Conservation (phyloP, 208 protist species). For the Trypanosoma vivax region DNA sequence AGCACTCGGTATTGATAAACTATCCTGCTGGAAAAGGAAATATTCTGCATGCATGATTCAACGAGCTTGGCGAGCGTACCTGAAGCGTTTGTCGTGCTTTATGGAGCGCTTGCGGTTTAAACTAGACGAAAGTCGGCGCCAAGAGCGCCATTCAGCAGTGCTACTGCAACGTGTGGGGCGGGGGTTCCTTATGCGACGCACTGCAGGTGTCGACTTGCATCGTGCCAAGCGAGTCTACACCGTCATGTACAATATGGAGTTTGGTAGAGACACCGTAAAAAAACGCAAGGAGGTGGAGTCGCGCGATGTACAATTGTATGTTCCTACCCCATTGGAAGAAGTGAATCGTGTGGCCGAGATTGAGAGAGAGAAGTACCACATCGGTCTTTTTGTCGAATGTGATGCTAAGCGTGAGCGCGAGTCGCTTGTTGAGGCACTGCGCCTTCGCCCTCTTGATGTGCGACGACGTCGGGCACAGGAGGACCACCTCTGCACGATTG, state of each 20-base stretch:
- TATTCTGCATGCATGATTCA: conserved; percentile 51
- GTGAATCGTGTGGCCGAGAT: conserved; percentile 15
- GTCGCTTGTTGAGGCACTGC: conserved; percentile 35
- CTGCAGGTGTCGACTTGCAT: background rate
- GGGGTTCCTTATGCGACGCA: conserved; percentile 21
- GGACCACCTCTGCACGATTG: conserved; percentile 24
- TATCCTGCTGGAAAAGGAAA: conserved; percentile 19
- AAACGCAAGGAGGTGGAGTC: too few species aligned
- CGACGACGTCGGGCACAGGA: conserved; percentile 32
- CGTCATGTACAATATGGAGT: conserved; percentile 1
- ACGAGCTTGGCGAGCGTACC: conserved; percentile 54
- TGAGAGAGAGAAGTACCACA: conserved; percentile 51
- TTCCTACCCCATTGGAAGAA: conserved; percentile 17
- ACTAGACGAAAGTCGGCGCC: conserved; percentile 19
- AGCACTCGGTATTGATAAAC: conserved; percentile 36
- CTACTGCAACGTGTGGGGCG: conserved; percentile 25
- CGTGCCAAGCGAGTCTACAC: background rate
- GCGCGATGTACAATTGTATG: background rate
- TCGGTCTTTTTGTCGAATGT: conserved; percentile 43
- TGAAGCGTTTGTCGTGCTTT: conserved; percentile 27
- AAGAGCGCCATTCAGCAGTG: background rate
- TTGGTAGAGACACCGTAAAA: background rate
- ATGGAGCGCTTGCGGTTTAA: conserved; percentile 28
- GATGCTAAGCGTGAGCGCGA: conserved; percentile 36
- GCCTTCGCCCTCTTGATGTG: conserved; percentile 44